Evolutionary conservation across 495 filamentous ascomycete genomes (phyloP).

Genomic region (Xylaria sp.): DNA sequence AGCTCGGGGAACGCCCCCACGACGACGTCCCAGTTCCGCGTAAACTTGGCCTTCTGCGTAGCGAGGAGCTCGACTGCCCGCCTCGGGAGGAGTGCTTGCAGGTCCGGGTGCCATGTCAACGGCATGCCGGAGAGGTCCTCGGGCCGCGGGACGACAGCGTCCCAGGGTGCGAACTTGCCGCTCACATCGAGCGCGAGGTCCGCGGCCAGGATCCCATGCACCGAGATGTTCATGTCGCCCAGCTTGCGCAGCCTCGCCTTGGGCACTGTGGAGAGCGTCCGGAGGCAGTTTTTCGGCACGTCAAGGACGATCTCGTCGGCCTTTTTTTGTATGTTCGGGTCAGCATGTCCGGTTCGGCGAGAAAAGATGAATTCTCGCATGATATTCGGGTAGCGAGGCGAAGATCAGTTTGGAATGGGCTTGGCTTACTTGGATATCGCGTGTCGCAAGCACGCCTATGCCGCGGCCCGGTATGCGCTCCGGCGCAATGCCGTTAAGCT

Average conservation of each 20-base stretch:
- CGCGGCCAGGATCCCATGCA: slow-evolving; percentile 76
- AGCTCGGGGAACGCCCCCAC: slow-evolving; percentile 59
- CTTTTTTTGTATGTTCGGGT: slow-evolving; percentile 33
- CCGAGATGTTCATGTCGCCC: slow-evolving; percentile 57
- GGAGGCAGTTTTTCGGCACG: slow-evolving; percentile 68
- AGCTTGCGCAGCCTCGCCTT: slow-evolving; percentile 52
- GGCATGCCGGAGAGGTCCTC: slow-evolving; percentile 72
- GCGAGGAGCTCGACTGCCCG: slow-evolving; percentile 57
- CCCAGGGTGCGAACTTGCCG: slow-evolving; percentile 60
- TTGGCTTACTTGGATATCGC: slow-evolving; percentile 67
- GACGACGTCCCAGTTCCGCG: slow-evolving; percentile 65
- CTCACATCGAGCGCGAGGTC: slow-evolving; percentile 64
- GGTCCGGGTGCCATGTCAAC: slow-evolving; percentile 65
- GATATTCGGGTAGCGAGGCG: not conserved
- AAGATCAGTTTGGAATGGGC: too few relatives aligned
- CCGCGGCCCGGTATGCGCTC: slow-evolving; percentile 68
- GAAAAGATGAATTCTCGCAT: not conserved
- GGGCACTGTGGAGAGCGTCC: slow-evolving; percentile 67
- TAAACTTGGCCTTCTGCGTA: slow-evolving; percentile 68
- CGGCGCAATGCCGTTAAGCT: slow-evolving; percentile 65
- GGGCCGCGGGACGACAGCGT: slow-evolving; percentile 68
- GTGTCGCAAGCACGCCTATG: slow-evolving; percentile 75
- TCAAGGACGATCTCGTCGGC: slow-evolving; percentile 63
- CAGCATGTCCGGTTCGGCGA: not conserved
- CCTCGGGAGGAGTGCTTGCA: slow-evolving; percentile 57